Percentiles rank a stretch among this genome's conserved stretches.
Evolutionary conservation across 1,284 basidiomycete genomes (phyloP).

Genomic region (Meira miltonrushii): DNA sequence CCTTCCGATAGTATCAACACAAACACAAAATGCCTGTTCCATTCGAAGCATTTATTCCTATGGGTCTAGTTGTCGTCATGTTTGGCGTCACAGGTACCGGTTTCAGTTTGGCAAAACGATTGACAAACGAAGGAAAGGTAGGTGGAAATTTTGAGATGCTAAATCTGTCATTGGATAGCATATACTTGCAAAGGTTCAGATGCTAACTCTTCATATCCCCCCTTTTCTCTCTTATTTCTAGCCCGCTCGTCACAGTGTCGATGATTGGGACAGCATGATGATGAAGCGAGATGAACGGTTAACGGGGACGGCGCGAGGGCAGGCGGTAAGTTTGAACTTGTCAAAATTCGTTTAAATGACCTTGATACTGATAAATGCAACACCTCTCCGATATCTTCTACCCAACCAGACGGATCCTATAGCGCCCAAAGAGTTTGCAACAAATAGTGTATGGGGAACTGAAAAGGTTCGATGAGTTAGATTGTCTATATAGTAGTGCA

Average conservation of each 20-base stretch:
- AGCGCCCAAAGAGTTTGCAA: conserved; percentile 47
- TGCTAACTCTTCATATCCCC: neutral
- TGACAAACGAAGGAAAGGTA: conserved; percentile 51
- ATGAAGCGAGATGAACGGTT: conserved; percentile 49
- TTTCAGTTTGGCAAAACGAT: conserved; percentile 40
- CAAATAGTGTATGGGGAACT: conserved; percentile 46
- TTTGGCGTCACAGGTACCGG: conserved; percentile 51
- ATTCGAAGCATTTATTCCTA: conserved; percentile 49
- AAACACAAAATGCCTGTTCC: conserved; percentile 48
- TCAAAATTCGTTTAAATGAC: neutral
- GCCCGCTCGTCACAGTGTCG: conserved; percentile 47
- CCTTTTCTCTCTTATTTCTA: conserved; percentile 12
- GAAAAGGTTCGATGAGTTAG: conserved; percentile 22
- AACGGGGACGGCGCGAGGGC: conserved; percentile 47
- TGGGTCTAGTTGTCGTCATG: conserved; percentile 50
- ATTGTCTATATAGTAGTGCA: too few relatives aligned
- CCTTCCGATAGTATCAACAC: too few relatives aligned
- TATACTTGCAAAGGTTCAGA: neutral
- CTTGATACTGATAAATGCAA: neutral
- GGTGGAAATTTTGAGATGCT: conserved; percentile 7
- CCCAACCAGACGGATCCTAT: conserved; percentile 30
- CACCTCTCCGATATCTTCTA: neutral
- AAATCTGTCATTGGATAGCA: neutral
- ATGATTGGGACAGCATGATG: conserved; percentile 53
- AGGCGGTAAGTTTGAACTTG: conserved; percentile 37